Base-by-base conservation (phyloP, 306 rosid species). In the Spatholobus suberectus region DNA sequence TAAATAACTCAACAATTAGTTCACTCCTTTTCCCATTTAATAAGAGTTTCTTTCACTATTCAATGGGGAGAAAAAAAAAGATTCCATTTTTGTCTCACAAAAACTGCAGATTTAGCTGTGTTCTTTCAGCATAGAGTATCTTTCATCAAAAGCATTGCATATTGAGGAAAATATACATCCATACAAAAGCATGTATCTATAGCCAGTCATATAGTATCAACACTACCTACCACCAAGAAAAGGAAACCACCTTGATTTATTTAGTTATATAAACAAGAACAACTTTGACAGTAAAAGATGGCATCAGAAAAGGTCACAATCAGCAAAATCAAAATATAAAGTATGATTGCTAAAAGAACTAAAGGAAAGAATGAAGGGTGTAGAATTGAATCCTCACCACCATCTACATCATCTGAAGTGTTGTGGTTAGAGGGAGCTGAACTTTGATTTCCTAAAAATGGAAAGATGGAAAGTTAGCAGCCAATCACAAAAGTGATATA, bases 381-480 rank as follows among this genome's bases (percentile, higher is more conserved):
- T 51, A 84, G 71, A 27, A 63, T 55, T 15, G 5, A 66, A 46
- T 72, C 47, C 94, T 92, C 82, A 95, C 98, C 98, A 68, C 81
- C 98, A 84, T 89, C 92, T 12, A 11, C 96, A 71, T 87, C 91
- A 55, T 87, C 86, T 68, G 92, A 81, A 78, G 90, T 86, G 10
- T 57, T 83, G 52, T 14, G 27, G 75, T 89, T 88, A 74, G 88
- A 46, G 14, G 94, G 89, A 84, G 76, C 67, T 18, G 84, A 82
- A 86, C 73, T 88, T 80, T 87, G 94, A 89, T 73, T 85, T 83
- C 92, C 97, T 93, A 83, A 74, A 84, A 87, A 40, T 10, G 18
- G 52, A 79, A 76, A 77, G 21, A 78, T 47, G 44, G 66, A 77
- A 78, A 23, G 10, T 77, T 70, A 84, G 67, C 32, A 51, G 35